A percentile compares a stretch with the other conserved stretches of the same genome.
phyloP scores from a whole-genome alignment of 1,139 yeast genomes.

The Candida sojae region DNA sequence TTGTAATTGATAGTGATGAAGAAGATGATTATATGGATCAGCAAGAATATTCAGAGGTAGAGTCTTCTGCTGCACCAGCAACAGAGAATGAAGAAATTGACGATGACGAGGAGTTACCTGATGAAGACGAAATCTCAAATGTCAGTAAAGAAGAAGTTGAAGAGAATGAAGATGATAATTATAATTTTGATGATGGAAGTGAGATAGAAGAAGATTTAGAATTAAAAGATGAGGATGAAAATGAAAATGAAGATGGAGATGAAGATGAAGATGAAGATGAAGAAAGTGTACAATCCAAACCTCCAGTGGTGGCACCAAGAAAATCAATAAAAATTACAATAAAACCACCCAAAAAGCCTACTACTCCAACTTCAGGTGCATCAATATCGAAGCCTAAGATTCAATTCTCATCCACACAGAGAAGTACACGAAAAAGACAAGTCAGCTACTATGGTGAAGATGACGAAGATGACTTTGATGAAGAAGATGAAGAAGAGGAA shows the following conservation, averaged over 20 bases:
- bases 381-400: background rate
- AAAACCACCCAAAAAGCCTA: slow-evolving; percentile 15
- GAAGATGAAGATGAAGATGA: slow-evolving; percentile 23
- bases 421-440: slow-evolving; percentile 33
- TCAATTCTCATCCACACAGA: slow-evolving; percentile 4
- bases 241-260: slow-evolving; percentile 22
- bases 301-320: slow-evolving; percentile 1
- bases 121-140: slow-evolving; percentile 22
- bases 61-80: slow-evolving; percentile 11
- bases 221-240: slow-evolving; percentile 25
- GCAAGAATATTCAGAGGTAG: slow-evolving; percentile 8
- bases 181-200: slow-evolving; percentile 39
- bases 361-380: slow-evolving; percentile 4
- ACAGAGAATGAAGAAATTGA: slow-evolving; percentile 15
- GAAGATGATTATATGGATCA: slow-evolving; percentile 3
- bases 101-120: slow-evolving; percentile 16
- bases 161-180: slow-evolving; percentile 21
- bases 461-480: slow-evolving; percentile 29
- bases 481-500: slow-evolving; percentile 21
- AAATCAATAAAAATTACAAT: slow-evolving; percentile 14
- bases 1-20: slow-evolving; percentile 10
- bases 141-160: slow-evolving; percentile 29
- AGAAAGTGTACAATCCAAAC: slow-evolving; percentile 6
- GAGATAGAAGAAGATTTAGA: slow-evolving; percentile 46
- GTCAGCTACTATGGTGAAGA: slow-evolving; percentile 37